These are phyloP conservation scores for Yamadazyma epiphylla DNA, from an alignment of 1,139 yeast species.

Conservation along the genomic window DNA sequence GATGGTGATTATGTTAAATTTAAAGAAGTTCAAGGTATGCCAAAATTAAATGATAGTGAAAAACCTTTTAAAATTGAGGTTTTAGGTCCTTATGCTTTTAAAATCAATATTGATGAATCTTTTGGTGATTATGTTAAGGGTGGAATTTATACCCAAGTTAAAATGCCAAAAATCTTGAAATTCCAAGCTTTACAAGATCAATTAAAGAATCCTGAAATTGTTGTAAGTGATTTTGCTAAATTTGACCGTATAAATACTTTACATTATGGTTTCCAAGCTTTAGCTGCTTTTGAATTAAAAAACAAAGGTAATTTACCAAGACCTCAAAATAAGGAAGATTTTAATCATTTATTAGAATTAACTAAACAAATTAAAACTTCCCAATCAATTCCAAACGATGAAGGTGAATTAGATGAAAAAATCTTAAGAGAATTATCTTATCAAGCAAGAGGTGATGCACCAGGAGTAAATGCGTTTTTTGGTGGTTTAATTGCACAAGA, in stretches of 20 bases:
- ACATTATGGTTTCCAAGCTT: slow-evolving; percentile 89
- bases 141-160: slow-evolving; percentile 90
- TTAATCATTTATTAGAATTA: slow-evolving; percentile 58
- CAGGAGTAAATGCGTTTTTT: slow-evolving; percentile 83
- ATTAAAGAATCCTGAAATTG: slow-evolving; percentile 70
- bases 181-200: slow-evolving; percentile 68
- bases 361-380: slow-evolving; percentile 59
- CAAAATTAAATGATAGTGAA: slow-evolving; percentile 60
- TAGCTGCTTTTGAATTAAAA: slow-evolving; percentile 65
- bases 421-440: slow-evolving; percentile 69
- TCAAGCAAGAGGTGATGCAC: slow-evolving; percentile 90
- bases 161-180: slow-evolving; percentile 63
- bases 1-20: slow-evolving; percentile 90
- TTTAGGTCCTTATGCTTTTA: slow-evolving; percentile 90
- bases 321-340: slow-evolving; percentile 74
- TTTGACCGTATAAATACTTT: slow-evolving; percentile 87
- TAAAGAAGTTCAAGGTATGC: slow-evolving; percentile 78
- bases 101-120: slow-evolving; percentile 47
- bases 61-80: slow-evolving; percentile 74
- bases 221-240: slow-evolving; percentile 86
- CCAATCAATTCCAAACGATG: slow-evolving; percentile 59
- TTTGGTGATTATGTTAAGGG: slow-evolving; percentile 73
- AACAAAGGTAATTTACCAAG: slow-evolving; percentile 69
- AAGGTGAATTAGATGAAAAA: slow-evolving; percentile 56
- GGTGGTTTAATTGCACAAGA: slow-evolving; percentile 98